Evolutionary conservation across 1,284 basidiomycete genomes (phyloP).

Genomic region (Heterobasidion irregulare): DNA sequence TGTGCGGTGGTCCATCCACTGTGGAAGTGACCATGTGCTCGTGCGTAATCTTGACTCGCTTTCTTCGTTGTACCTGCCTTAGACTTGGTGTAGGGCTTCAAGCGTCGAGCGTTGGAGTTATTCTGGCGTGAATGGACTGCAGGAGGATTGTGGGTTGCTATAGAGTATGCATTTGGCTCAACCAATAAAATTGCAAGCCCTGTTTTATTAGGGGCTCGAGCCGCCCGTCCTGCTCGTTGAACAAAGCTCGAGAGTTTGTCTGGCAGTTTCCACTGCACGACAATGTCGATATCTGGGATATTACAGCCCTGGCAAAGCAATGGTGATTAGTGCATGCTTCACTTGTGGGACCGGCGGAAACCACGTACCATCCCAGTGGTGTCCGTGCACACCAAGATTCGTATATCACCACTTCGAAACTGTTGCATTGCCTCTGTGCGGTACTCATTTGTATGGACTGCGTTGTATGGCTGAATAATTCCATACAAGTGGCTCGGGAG

Average conservation of each 20-base stretch:
- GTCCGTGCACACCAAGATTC: conserved; percentile 24
- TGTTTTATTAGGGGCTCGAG: conserved; percentile 6
- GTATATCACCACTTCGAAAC: conserved; percentile 10
- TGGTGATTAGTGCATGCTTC: background rate
- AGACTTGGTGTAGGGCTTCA: no score
- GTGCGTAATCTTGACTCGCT: background rate
- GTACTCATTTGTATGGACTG: conserved; percentile 10
- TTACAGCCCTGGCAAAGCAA: conserved; percentile 14
- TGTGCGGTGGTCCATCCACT: background rate
- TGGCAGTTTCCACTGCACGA: conserved; percentile 18
- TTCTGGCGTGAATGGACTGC: no score
- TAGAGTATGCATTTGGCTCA: conserved; percentile 11
- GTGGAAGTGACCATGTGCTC: background rate
- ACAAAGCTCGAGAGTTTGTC: conserved; percentile 15
- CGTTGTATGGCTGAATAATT: conserved; percentile 14
- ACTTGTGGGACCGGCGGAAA: background rate
- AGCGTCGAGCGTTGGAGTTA: no score
- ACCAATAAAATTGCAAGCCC: conserved; percentile 17
- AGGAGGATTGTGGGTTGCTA: background rate
- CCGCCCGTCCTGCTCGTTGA: conserved; percentile 17
- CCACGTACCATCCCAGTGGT: conserved; percentile 17
- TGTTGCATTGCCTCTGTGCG: conserved; percentile 8
- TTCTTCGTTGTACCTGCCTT: background rate
- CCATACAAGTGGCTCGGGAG: background rate
- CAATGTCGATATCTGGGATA: conserved; percentile 15